Base-by-base conservation (phyloP, 441 rosid species). In the Adansonia gregorii region DNA sequence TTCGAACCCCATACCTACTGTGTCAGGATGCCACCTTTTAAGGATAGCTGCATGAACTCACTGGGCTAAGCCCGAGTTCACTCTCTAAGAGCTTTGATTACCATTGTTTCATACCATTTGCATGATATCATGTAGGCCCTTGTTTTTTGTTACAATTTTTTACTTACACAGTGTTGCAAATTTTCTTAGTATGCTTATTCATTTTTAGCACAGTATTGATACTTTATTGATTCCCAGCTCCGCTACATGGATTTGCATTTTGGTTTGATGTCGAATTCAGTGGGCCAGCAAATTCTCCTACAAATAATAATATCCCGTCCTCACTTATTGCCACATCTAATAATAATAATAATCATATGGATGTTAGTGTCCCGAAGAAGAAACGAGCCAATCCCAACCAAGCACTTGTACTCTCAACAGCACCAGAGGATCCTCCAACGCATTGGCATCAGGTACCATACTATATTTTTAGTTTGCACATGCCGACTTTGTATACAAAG, bases 241-340 rank as follows among this genome's bases (percentile, higher is more conserved):
- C 93, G 11, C 78, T 95, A 88, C 98, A 92, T 85, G 99, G 97
- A 76, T 95, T 93, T 90, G 97, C 93, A 12, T 95, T 95, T 87
- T 95, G 98, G 99, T 95, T 95, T 80, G 97, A 95, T 72, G 95
- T 95, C 78, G 97, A 92, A 82, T 95, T 95, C 83, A 78, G 81
- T 35, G 87, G 85, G 68, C 90, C 89, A 31, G 77, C 90, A 56
- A 75, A 84, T 68, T 87, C 85, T 67, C 83, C 89, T 78, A 67
- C 82, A 73, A 84, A 84, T 80, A 74, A 81, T 72, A 80, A 76
- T 52, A 49, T 67, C 59, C 68, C 83, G 60, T 67, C 82, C 67
- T 74, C 82, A 65, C 72, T 83, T 54, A 8, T 66, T 63, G 88
- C 80, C 27, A 64, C 91, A 79, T 85, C 84, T n/a, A 74, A 70